Conservation (phyloP, 169 alveolate species). For the Prorocentrum cordatum region DNA sequence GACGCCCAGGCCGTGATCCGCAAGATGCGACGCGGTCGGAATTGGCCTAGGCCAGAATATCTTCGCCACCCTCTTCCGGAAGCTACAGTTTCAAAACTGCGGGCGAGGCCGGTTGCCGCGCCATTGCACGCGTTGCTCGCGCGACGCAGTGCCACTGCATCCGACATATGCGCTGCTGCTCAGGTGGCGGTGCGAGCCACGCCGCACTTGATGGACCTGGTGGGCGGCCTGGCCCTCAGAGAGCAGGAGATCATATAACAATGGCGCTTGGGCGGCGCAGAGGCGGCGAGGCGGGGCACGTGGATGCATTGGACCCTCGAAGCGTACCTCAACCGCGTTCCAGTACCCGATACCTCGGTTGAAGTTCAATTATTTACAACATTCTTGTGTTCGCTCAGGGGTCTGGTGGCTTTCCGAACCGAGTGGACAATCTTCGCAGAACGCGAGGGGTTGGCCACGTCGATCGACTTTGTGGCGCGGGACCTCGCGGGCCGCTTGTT, state of each 20-base stretch:
- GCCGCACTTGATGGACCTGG: not conserved
- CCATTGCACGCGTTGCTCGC: not conserved
- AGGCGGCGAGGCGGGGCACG: not conserved
- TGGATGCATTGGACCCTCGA: not conserved
- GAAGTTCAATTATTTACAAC: not conserved
- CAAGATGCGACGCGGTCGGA: not conserved
- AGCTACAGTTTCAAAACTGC: not conserved
- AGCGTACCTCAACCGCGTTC: not conserved
- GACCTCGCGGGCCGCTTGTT: not conserved
- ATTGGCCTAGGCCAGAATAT: conserved; percentile 5
- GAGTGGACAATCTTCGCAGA: not conserved
- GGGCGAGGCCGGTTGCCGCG: not conserved
- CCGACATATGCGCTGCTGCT: not conserved
- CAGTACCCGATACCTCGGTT: not conserved
- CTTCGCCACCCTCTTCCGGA: not conserved
- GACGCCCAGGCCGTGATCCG: not conserved
- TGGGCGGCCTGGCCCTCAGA: not conserved
- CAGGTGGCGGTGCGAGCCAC: too few relatives aligned
- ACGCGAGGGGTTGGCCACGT: not conserved
- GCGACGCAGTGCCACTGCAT: not conserved
- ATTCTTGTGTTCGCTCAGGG: not conserved
- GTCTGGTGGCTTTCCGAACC: not conserved
- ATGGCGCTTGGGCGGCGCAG: not conserved
- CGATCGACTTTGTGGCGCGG: conserved; percentile 6
- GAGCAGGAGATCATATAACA: too few relatives aligned